phyloP scores from a whole-genome alignment of 1,284 basidiomycete genomes.

The Phlebopus sp. region DNA sequence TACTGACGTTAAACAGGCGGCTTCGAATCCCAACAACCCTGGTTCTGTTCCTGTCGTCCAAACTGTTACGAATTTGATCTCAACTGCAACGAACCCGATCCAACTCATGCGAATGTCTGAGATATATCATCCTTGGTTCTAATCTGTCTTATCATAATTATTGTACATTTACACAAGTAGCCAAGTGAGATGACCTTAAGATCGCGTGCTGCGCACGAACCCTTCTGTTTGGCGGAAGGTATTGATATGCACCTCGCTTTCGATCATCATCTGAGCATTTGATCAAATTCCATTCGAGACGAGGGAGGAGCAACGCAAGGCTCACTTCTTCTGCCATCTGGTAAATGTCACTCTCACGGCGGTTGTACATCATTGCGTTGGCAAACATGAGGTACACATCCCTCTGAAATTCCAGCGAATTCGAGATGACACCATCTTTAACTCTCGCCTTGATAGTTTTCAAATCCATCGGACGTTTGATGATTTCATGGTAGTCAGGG shows the following conservation, averaged over 20 bases:
- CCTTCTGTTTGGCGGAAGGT: slow-evolving; percentile 77
- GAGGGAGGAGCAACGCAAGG: slow-evolving; percentile 6
- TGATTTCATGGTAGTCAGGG: slow-evolving; percentile 86
- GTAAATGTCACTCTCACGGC: slow-evolving; percentile 78
- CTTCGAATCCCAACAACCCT: slow-evolving; percentile 36
- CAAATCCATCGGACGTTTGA: slow-evolving; percentile 89
- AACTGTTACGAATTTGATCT: slow-evolving; percentile 84
- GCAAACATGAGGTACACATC: slow-evolving; percentile 93
- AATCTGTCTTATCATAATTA: slow-evolving; percentile 14
- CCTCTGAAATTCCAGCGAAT: slow-evolving; percentile 82
- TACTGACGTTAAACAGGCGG: slow-evolving; percentile 14
- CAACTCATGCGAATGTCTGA: slow-evolving; percentile 80
- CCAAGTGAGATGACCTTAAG: slow-evolving; percentile 11
- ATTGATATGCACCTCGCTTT: slow-evolving; percentile 75
- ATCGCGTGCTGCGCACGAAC: slow-evolving; percentile 47
- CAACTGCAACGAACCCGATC: slow-evolving; percentile 69
- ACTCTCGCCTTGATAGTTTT: slow-evolving; percentile 84
- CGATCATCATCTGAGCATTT: slow-evolving; percentile 74
- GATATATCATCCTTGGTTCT: slow-evolving; percentile 84
- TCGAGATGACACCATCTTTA: slow-evolving; percentile 78
- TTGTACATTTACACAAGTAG: slow-evolving; percentile 6
- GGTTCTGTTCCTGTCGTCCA: slow-evolving; percentile 65
- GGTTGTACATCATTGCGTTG: slow-evolving; percentile 95
- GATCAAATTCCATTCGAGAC: slow-evolving; percentile 1
- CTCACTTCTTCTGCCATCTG: slow-evolving; percentile 87